A percentile compares a stretch with the other conserved stretches of the same genome.
Conservation (phyloP, 345 rosid species). For the Acer saccharum region DNA sequence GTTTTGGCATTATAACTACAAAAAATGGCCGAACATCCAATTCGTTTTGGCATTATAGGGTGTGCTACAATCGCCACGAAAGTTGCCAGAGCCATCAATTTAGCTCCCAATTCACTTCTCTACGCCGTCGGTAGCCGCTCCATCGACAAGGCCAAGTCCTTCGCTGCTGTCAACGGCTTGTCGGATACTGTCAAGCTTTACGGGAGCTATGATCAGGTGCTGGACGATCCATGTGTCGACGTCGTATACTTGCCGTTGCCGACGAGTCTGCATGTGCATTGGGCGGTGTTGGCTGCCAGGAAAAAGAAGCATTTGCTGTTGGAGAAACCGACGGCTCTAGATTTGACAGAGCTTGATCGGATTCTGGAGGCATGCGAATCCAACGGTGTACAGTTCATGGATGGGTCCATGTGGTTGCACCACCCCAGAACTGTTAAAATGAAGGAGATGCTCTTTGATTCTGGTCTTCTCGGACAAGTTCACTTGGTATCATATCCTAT, state of each 20-base stretch:
- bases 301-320: constrained; percentile 62
- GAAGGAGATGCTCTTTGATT: constrained; percentile 47
- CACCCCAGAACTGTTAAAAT: constrained; percentile 64
- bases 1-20: constrained; percentile 49
- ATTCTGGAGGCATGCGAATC: constrained; percentile 61
- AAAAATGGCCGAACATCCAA: constrained; percentile 32
- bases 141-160: constrained; percentile 50
- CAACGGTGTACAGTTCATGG: constrained; percentile 79
- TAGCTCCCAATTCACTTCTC: constrained; percentile 49
- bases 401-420: constrained; percentile 75
- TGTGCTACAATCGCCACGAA: constrained; percentile 58
- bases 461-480: constrained; percentile 44
- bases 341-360: constrained; percentile 54
- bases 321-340: constrained; percentile 67
- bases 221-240: constrained; percentile 55
- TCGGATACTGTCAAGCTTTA: constrained; percentile 38
- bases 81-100: constrained; percentile 54
- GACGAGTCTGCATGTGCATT: constrained; percentile 45
- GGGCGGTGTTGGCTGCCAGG: constrained; percentile 61
- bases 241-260: constrained; percentile 70
- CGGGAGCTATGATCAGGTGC: constrained; percentile 58
- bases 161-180: constrained; percentile 47
- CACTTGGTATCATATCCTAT: not conserved
- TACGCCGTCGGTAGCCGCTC: constrained; percentile 62
- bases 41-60: constrained; percentile 67